Evolutionary conservation across 2,329 filamentous ascomycete species (phyloP), one percentile per base, ranked within the genome.

Genomic region (Ophiostoma triangulosporum): DNA sequence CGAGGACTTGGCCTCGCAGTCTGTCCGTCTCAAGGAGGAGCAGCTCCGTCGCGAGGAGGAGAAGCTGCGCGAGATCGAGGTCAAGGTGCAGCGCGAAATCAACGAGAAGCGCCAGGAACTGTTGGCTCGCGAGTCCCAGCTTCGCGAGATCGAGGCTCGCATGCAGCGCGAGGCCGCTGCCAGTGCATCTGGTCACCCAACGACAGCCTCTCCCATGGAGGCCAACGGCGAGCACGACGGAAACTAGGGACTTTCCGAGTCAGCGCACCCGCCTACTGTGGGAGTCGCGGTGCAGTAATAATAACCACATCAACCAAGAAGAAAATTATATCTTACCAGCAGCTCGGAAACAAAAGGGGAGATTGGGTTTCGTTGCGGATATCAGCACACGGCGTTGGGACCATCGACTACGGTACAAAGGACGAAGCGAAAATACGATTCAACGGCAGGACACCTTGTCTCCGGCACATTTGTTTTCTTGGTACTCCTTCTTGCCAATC

Each of bases 31-130:
- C 70, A 98, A 98, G 88, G 93, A 98, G 71, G 93, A 98, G 73
- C 93, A 98, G 72, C 86, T 98, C 63, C 88, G 93, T 67, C 89
- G 93, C 65, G 93, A 98, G 73, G 93, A 98, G 76, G 93, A 98
- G 85, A 98, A 98, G 78, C 84, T 98, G 60, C 88, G 93, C 70
- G 93, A 98, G 76, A 97, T 98, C 68, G 93, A 98, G 70, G 78
- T 96, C 76, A 98, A 98, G 84, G 93, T 98, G 59, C 93, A 98
- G 76, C 88, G 93, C 68, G 93, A 98, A 73, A 98, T 98, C 76
- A 95, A 96, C 74, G 93, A 97, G 81, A 98, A 98, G 82, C 84
- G 93, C 74, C 93, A 98, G 75, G 93, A 98, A 73, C 80, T 98
- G 58, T 70, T 98, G 71, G 93, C 93, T 60, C 89, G 93, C 70